Conservation (phyloP, 805 yeast species). For the Ogataea degrootiae region DNA sequence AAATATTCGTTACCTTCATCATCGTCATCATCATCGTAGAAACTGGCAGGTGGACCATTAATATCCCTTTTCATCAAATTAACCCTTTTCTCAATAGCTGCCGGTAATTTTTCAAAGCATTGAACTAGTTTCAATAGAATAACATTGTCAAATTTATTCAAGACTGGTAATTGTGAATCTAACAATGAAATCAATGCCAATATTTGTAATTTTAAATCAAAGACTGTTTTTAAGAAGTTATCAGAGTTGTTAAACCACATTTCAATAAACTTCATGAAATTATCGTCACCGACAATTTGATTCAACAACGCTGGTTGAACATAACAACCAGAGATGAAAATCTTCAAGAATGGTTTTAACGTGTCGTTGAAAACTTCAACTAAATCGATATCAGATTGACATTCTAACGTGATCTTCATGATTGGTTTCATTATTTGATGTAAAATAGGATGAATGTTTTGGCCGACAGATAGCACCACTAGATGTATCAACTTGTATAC, state of each 20-base stretch:
- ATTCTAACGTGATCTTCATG: conserved; percentile 30
- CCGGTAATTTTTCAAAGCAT: conserved; percentile 41
- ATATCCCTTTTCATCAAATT: conserved; percentile 38
- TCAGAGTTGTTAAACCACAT: conserved; percentile 46
- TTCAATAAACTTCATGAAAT: conserved; percentile 36
- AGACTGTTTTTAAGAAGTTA: conserved; percentile 43
- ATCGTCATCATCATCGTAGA: conserved; percentile 29
- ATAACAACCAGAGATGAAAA: conserved; percentile 37
- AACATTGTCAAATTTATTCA: conserved; percentile 21
- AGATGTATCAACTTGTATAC: conserved; percentile 12
- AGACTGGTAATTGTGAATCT: conserved; percentile 28
- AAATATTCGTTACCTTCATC: conserved; percentile 12
- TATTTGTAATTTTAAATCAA: conserved; percentile 50
- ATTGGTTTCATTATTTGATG: conserved; percentile 12
- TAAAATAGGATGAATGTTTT: conserved; percentile 14
- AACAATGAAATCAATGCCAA: conserved; percentile 40
- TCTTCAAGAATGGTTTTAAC: conserved; percentile 32
- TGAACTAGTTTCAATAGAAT: conserved; percentile 34
- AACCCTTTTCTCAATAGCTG: conserved; percentile 43
- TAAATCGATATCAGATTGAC: conserved; percentile 11
- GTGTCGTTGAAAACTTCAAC: conserved; percentile 15
- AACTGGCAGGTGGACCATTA: conserved; percentile 28
- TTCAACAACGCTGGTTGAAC: conserved; percentile 36
- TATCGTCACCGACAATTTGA: conserved; percentile 34
- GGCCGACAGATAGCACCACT: conserved; percentile 13